Percentiles rank a stretch among this genome's conserved stretches.
These are phyloP conservation scores for Symbiotaphrina buchneri DNA, from an alignment of 495 filamentous ascomycete genomes.

Conservation along the genomic window DNA sequence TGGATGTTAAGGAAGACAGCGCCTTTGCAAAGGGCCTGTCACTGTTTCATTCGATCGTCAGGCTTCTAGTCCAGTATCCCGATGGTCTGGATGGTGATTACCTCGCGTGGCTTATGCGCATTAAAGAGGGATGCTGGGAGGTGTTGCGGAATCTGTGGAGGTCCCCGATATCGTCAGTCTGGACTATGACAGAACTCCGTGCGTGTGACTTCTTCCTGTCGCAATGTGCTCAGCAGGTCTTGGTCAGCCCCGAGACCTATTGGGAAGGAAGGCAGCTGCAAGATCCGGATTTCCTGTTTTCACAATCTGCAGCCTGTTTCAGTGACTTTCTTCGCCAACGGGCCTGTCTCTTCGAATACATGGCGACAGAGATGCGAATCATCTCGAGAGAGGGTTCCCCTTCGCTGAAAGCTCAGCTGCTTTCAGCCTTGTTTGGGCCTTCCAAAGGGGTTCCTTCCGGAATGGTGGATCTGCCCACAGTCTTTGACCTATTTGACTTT, in stretches of 20 bases:
- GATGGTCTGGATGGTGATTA: constrained; percentile 29
- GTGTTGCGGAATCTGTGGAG: constrained; percentile 64
- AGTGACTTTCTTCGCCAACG: constrained; percentile 54
- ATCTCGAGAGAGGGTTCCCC: constrained; percentile 44
- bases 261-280: constrained; percentile 42
- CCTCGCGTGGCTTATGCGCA: constrained; percentile 43
- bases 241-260: constrained; percentile 33
- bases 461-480: constrained; percentile 38
- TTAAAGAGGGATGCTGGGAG: constrained; percentile 56
- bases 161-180: constrained; percentile 52
- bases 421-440: constrained; percentile 57
- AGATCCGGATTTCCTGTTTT: constrained; percentile 38
- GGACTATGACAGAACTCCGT: constrained; percentile 58
- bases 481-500: constrained; percentile 92
- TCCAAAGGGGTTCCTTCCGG: constrained; percentile 24
- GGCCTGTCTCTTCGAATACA: constrained; percentile 57
- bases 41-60: constrained; percentile 61
- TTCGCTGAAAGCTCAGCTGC: constrained; percentile 51
- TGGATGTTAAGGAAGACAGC: constrained; percentile 38
- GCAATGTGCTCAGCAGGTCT: constrained; percentile 37
- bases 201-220: constrained; percentile 48
- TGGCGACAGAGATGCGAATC: constrained; percentile 61
- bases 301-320: constrained; percentile 36
- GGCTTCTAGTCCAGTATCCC: constrained; percentile 37
- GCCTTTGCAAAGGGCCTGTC: constrained; percentile 44